phyloP scores from a whole-genome alignment of 2,329 filamentous ascomycete genomes.

The Arthroderma uncinatum region DNA sequence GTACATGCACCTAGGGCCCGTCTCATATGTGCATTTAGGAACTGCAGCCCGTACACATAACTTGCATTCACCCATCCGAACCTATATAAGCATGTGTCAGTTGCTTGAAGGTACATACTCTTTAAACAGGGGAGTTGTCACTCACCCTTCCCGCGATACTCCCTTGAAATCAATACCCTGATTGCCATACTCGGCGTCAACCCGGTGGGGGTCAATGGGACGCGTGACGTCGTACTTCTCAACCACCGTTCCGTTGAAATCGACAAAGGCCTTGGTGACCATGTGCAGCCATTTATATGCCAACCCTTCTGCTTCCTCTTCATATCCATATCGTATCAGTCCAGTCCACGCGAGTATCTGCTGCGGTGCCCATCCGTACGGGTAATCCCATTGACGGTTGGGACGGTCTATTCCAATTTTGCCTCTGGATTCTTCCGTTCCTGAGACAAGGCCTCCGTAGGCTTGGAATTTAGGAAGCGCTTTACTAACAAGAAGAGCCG shows the following conservation, averaged over 20 bases:
- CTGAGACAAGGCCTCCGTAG: constrained; percentile 75
- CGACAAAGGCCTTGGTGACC: constrained; percentile 96
- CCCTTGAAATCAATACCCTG: constrained; percentile 93
- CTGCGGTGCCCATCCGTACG: constrained; percentile 96
- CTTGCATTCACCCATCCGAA: constrained; percentile 99
- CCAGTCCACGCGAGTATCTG: constrained; percentile 98
- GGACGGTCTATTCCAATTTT: constrained; percentile 67
- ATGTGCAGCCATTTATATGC: constrained; percentile 97
- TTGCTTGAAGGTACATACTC: background rate
- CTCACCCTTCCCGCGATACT: constrained; percentile 89
- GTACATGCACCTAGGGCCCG: constrained; percentile 81
- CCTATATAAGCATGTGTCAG: constrained; percentile 36
- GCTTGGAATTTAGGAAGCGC: constrained; percentile 81
- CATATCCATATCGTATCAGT: constrained; percentile 80
- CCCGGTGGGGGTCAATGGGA: constrained; percentile 78
- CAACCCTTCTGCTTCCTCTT: constrained; percentile 75
- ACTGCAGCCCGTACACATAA: constrained; percentile 84
- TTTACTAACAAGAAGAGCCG: constrained; percentile 66
- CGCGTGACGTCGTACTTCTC: constrained; percentile 98
- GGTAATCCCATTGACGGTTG: constrained; percentile 97
- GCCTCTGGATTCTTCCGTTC: constrained; percentile 81
- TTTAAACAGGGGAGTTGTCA: background rate
- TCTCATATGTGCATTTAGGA: constrained; percentile 79
- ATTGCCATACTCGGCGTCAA: constrained; percentile 96
- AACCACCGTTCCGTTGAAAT: constrained; percentile 95